Evolutionary conservation across 1,284 basidiomycete species (phyloP).

Genomic region (Sparassis latifolia): DNA sequence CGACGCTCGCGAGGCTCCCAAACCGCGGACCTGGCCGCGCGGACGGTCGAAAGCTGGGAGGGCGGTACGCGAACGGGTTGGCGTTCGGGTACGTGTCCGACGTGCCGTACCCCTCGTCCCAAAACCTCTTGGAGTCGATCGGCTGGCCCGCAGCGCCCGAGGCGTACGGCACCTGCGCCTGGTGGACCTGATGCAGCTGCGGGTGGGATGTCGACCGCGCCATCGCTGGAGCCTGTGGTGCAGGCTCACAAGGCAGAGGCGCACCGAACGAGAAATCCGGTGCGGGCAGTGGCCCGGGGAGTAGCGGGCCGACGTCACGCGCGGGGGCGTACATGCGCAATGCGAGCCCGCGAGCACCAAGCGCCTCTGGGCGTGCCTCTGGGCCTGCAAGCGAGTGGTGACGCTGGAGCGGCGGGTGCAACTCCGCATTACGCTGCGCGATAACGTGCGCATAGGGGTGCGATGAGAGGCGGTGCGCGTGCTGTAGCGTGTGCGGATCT

Average conservation of each 20-base stretch:
- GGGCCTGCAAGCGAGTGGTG: background rate
- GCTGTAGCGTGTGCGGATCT: conserved; percentile 33
- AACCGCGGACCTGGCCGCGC: conserved; percentile 3
- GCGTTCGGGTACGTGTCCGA: background rate
- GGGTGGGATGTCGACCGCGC: no score
- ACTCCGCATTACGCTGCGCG: conserved; percentile 2
- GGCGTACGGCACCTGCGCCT: no score
- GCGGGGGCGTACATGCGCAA: conserved; percentile 37
- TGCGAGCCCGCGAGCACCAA: background rate
- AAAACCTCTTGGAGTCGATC: no score
- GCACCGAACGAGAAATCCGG: conserved; percentile 65
- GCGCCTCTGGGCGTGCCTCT: background rate
- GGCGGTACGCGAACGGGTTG: conserved; percentile 7
- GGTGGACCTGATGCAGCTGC: no score
- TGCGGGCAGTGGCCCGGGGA: conserved; percentile 64
- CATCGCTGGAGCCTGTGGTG: background rate
- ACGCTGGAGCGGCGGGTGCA: background rate
- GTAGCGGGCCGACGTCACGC: conserved; percentile 44
- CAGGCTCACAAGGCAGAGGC: conserved; percentile 24
- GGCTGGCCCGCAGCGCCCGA: no score
- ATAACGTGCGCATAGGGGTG: conserved; percentile 51
- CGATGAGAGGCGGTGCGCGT: conserved; percentile 48
- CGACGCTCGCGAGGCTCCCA: background rate
- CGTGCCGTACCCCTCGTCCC: background rate
- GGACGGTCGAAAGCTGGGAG: conserved; percentile 2